Conservation (phyloP, 306 rosid genomes). For the Inga laurina region DNA sequence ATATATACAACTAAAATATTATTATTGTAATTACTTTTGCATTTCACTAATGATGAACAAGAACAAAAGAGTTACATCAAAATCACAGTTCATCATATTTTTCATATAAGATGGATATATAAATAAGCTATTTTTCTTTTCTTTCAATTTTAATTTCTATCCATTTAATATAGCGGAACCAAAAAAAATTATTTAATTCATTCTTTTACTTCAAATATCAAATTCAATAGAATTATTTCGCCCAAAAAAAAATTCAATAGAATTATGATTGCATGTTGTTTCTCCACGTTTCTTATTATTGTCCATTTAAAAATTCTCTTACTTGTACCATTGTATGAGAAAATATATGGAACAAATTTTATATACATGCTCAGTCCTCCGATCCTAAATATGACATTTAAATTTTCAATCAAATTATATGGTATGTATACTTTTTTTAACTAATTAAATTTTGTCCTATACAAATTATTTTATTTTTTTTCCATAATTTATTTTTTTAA, state of each 20-base stretch:
- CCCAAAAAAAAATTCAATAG: background rate
- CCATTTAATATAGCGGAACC: background rate
- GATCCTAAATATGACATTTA: too few relatives aligned
- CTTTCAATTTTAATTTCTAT: background rate
- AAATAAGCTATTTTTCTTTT: background rate
- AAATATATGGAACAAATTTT: background rate
- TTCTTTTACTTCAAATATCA: background rate
- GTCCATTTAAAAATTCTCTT: background rate
- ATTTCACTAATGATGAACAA: background rate
- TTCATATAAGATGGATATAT: background rate
- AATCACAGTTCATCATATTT: background rate
- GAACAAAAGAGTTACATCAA: background rate
- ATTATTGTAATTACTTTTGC: background rate
- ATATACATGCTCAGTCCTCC: background rate
- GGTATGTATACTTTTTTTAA: too few relatives aligned
- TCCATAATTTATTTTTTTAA: too few relatives aligned
- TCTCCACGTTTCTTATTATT: background rate
- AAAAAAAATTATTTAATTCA: background rate
- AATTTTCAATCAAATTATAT: background rate
- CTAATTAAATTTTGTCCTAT: too few relatives aligned
- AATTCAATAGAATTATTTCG: background rate
- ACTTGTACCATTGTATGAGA: background rate
- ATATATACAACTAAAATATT: background rate
- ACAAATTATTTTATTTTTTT: background rate
- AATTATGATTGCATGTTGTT: background rate